Conservation (phyloP, 163 green algal species). For the Chloroidium sp. region DNA sequence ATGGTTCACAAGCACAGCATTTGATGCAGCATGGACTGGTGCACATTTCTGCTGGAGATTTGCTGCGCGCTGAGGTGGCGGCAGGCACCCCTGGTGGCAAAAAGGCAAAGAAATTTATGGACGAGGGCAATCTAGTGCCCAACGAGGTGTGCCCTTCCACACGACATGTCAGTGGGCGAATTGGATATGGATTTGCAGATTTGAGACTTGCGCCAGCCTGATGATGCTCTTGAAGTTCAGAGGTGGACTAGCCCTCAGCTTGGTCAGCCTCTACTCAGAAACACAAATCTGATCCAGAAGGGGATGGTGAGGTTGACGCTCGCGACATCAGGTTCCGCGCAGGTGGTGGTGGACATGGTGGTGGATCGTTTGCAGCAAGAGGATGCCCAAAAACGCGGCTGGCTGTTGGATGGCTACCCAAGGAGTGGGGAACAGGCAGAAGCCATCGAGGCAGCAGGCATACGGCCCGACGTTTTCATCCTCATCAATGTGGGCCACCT, state of each 20-base stretch:
- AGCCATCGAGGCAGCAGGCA: conserved; percentile 83
- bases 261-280: too few relatives aligned
- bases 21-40: conserved; percentile 78
- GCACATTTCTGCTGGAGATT: conserved; percentile 95
- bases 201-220: too few relatives aligned
- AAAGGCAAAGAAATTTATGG: conserved; percentile 90
- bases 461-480: conserved; percentile 91
- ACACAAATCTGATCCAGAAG: too few relatives aligned
- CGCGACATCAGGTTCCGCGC: too few relatives aligned
- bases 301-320: too few relatives aligned
- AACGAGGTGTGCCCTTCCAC: conserved; percentile 56
- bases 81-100: conserved; percentile 71
- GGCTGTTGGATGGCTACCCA: conserved; percentile 97
- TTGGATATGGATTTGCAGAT: neutral
- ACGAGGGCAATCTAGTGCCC: conserved; percentile 84
- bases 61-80: conserved; percentile 91
- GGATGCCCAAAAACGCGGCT: conserved; percentile 66
- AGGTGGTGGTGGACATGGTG: conserved; percentile 69
- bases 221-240: too few relatives aligned
- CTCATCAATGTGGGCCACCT: conserved; percentile 65
- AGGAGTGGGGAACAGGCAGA: conserved; percentile 83
- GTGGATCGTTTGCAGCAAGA: conserved; percentile 45
- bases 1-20: too few relatives aligned
- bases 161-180: neutral
- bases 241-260: too few relatives aligned